Conservation (phyloP, 306 rosid species). For the Elaeagnus macrophylla region DNA sequence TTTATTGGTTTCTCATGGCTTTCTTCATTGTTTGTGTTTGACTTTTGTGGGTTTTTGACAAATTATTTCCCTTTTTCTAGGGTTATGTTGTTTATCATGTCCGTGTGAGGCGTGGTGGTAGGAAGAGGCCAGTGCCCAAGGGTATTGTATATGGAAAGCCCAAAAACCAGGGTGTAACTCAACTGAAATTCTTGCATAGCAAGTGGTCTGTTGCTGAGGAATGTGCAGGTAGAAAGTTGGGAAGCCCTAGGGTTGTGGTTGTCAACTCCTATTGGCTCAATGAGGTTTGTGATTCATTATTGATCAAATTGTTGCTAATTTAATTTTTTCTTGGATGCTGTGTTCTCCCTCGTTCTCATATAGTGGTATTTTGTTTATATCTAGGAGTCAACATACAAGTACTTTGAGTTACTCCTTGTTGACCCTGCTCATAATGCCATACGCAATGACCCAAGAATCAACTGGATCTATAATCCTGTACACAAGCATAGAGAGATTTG, state of each 20-base stretch:
- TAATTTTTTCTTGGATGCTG: background rate
- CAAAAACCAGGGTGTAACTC: conserved; percentile 22
- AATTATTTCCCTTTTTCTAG: no score
- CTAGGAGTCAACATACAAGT: conserved; percentile 24
- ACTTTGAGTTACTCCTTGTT: conserved; percentile 20
- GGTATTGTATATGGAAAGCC: conserved; percentile 7
- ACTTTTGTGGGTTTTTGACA: no score
- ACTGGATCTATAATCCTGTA: conserved; percentile 21
- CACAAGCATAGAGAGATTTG: conserved; percentile 61
- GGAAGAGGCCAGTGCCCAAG: conserved; percentile 11
- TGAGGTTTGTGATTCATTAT: conserved; percentile 4
- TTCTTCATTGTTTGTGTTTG: no score
- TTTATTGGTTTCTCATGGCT: no score
- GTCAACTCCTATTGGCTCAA: conserved; percentile 23
- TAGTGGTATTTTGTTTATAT: background rate
- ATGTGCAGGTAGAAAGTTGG: background rate
- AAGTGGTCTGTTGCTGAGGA: conserved; percentile 25
- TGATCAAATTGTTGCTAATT: no score
- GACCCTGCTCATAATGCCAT: conserved; percentile 20
- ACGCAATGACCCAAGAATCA: conserved; percentile 23
- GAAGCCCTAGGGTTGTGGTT: conserved; percentile 17
- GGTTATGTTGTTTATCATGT: conserved; percentile 16
- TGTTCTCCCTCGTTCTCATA: background rate
- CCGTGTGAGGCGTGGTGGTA: conserved; percentile 14
- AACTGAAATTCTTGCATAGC: conserved; percentile 23